Evolutionary conservation across 176 grass and related monocot species (phyloP).

Genomic region (Miscanthus lutarioriparius): DNA sequence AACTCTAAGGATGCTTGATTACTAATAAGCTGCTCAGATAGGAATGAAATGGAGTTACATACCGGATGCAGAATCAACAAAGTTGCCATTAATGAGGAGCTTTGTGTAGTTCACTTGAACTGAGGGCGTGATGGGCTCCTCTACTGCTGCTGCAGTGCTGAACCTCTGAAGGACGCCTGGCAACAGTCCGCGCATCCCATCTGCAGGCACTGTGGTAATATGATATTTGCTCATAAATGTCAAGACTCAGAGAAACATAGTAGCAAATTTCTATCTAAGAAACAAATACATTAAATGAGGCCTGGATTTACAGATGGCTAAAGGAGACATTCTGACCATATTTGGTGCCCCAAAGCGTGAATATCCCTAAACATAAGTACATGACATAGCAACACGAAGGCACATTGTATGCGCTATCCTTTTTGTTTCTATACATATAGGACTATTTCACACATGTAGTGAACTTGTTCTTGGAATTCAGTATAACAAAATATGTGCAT

Average conservation of each 20-base stretch:
- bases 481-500: background rate
- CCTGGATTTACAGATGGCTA: background rate
- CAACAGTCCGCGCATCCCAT: constrained; percentile 49
- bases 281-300: background rate
- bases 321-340: background rate
- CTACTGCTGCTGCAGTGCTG: constrained; percentile 62
- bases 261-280: background rate
- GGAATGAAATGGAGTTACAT: background rate
- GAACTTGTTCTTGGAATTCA: background rate
- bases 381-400: background rate
- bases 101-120: constrained; percentile 75
- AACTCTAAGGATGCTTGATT: too few relatives aligned
- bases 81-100: constrained; percentile 88
- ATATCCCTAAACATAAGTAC: background rate
- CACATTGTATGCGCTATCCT: background rate
- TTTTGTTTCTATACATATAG: background rate
- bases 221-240: background rate
- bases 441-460: background rate
- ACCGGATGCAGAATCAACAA: constrained; percentile 90
- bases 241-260: background rate
- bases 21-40: background rate
- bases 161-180: constrained; percentile 67
- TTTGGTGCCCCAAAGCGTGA: background rate
- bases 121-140: constrained; percentile 75
- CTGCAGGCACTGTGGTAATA: constrained; percentile 33